phyloP scores from a whole-genome alignment of 2,329 filamentous ascomycete species.

The Cladosporium sp. region DNA sequence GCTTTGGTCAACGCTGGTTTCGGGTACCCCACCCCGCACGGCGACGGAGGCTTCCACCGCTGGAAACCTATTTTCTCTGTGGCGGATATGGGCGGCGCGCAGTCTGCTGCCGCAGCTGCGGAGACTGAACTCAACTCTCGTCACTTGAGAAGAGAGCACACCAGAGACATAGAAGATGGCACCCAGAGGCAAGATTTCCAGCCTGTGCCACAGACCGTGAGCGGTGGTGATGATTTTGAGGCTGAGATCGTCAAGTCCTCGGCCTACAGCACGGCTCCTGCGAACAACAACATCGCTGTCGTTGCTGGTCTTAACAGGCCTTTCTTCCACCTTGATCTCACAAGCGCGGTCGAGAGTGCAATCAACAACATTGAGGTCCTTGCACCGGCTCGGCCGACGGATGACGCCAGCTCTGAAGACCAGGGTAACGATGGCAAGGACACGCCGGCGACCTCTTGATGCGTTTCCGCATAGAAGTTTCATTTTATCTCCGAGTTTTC shows the following conservation, averaged over 20 bases:
- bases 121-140: constrained; percentile 56
- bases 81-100: constrained; percentile 69
- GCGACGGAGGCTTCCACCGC: constrained; percentile 49
- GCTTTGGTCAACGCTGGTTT: constrained; percentile 83
- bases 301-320: constrained; percentile 84
- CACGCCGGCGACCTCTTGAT: background rate
- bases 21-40: constrained; percentile 63
- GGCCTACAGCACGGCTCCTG: constrained; percentile 36
- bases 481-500: background rate
- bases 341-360: constrained; percentile 79
- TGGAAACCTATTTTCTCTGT: constrained; percentile 97
- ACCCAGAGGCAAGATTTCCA: constrained; percentile 20
- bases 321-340: constrained; percentile 89
- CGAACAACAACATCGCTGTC: constrained; percentile 46
- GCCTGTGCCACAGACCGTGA: constrained; percentile 18
- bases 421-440: background rate
- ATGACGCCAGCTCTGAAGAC: background rate
- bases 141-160: constrained; percentile 29
- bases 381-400: background rate
- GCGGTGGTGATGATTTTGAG: constrained; percentile 27
- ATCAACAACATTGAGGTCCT: constrained; percentile 64
- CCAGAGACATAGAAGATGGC: constrained; percentile 28
- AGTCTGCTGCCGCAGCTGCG: constrained; percentile 63
- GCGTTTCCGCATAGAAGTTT: background rate
- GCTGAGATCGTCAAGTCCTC: constrained; percentile 45